phyloP scores from a whole-genome alignment of 31 red algal genomes.

The Porphyra umbilicalis region DNA sequence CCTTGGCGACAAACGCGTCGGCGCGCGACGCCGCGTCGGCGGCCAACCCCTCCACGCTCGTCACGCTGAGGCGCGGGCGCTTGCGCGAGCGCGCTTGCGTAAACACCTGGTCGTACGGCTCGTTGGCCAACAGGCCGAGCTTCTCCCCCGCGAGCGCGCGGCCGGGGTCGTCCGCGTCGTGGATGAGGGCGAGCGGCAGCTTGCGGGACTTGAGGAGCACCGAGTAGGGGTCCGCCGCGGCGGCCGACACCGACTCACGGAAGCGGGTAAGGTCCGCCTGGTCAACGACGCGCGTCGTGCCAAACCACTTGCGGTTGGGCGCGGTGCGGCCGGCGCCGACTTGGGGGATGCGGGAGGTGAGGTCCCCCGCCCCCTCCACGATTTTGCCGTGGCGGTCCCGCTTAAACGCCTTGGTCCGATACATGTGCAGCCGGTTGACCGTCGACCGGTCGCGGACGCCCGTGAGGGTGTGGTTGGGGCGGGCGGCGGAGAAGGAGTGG shows the following conservation, averaged over 20 bases:
- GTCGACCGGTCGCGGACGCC: constrained; percentile 42
- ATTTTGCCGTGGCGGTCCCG: constrained; percentile 70
- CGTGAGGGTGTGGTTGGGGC: neutral
- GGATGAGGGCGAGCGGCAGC: constrained; percentile 66
- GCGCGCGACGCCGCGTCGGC: constrained; percentile 22
- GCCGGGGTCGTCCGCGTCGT: constrained; percentile 27
- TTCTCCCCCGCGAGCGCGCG: constrained; percentile 36
- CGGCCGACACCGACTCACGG: constrained; percentile 63
- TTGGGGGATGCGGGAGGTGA: constrained; percentile 47
- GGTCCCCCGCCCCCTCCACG: constrained; percentile 61
- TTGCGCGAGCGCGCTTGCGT: constrained; percentile 63
- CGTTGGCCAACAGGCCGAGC: constrained; percentile 60
- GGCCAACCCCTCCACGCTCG: constrained; percentile 54
- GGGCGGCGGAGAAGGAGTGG: neutral
- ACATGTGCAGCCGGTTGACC: constrained; percentile 79
- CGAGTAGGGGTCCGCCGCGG: constrained; percentile 65
- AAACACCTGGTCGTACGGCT: constrained; percentile 92
- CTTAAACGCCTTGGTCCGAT: constrained; percentile 65
- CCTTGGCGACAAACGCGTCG: constrained; percentile 39
- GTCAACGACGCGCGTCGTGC: constrained; percentile 86
- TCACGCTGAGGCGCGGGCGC: constrained; percentile 44
- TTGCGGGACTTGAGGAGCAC: constrained; percentile 73
- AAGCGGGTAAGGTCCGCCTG: constrained; percentile 67
- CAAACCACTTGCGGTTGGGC: constrained; percentile 95
- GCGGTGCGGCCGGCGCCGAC: constrained; percentile 81